Conservation (phyloP, 139 green algal species). For the Parachlorella kessleri region DNA sequence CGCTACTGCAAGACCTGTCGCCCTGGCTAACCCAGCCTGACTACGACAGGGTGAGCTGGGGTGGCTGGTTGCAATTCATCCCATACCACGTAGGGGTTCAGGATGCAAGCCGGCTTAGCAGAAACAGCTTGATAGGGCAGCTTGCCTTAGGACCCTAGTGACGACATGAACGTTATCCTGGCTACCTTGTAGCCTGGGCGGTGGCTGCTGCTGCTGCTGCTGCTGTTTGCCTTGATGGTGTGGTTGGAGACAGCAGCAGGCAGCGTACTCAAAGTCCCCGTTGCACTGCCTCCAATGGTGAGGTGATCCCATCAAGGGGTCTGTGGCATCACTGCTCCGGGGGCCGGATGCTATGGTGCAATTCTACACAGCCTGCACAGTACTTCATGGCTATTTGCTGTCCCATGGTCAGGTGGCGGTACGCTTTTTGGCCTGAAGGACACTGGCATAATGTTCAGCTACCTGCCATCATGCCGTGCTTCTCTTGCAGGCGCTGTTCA, state of each 20-base stretch:
- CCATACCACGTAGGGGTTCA: background rate
- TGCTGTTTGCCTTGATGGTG: too few relatives aligned
- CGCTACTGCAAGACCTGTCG: conserved; percentile 25
- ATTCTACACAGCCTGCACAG: background rate
- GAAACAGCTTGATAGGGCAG: background rate
- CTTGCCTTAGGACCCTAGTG: background rate
- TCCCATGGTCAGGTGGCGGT: background rate
- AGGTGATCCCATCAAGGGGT: background rate
- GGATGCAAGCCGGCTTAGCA: background rate
- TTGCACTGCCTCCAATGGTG: too few relatives aligned
- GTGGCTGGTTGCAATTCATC: background rate
- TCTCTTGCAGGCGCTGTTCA: conserved; percentile 26
- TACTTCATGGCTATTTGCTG: background rate
- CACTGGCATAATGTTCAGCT: background rate
- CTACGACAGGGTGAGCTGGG: conserved; percentile 17
- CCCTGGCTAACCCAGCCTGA: conserved; percentile 35
- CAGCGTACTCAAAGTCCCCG: too few relatives aligned
- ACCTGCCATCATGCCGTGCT: background rate
- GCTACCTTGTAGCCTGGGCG: background rate
- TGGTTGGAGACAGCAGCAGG: too few relatives aligned
- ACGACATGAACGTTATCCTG: background rate
- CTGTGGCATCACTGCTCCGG: background rate
- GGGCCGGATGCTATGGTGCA: background rate
- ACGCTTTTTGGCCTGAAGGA: background rate
- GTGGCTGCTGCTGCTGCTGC: too few relatives aligned